These are phyloP conservation scores for Fusarium chuoi DNA, from an alignment of 2,329 filamentous ascomycete species.

Conservation along the genomic window DNA sequence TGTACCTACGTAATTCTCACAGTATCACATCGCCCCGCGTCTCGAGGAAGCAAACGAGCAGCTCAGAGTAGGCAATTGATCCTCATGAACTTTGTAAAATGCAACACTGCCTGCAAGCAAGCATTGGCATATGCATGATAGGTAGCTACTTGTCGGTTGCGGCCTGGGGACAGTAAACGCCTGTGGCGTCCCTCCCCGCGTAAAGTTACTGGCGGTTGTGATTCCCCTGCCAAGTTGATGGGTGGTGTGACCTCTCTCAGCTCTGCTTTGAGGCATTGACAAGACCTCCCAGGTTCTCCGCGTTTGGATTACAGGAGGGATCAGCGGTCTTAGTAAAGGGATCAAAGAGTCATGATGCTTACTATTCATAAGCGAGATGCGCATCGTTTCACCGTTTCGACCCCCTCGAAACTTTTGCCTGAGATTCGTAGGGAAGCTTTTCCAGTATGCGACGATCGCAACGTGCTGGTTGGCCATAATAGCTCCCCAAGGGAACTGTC, in stretches of 20 bases:
- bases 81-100: conserved; percentile 9
- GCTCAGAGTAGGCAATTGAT: neutral
- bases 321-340: conserved; percentile 9
- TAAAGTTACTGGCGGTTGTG: conserved; percentile 24
- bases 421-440: conserved; percentile 2
- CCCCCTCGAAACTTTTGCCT: neutral
- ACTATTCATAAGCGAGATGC: conserved; percentile 16
- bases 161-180: conserved; percentile 10
- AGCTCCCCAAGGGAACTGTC: neutral
- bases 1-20: neutral
- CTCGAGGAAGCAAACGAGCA: neutral
- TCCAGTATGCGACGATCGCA: conserved; percentile 24
- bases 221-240: conserved; percentile 37
- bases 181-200: conserved; percentile 28
- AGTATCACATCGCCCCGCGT: neutral
- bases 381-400: neutral
- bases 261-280: conserved; percentile 11
- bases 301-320: conserved; percentile 19
- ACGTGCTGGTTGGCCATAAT: conserved; percentile 18
- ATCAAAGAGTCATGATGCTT: conserved; percentile 29
- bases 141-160: conserved; percentile 3
- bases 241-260: conserved; percentile 34
- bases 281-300: conserved; percentile 18
- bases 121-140: conserved; percentile 21
- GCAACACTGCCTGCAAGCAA: conserved; percentile 20